A percentile compares a stretch with the other conserved stretches of the same genome.
Conservation (phyloP, 164 flowering plant species). For the Nymphaea thermarum region DNA sequence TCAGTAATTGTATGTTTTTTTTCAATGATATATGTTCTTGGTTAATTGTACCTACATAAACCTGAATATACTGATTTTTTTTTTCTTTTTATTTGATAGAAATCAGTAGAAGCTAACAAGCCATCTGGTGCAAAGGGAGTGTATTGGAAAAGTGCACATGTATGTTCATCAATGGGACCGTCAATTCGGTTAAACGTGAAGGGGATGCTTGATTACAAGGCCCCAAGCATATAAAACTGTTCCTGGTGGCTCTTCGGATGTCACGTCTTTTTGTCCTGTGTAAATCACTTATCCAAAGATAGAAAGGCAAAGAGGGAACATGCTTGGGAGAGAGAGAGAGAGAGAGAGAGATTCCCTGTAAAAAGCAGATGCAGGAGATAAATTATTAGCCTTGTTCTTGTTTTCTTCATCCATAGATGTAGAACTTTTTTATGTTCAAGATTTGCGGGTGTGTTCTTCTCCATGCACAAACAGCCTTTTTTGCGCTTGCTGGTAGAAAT, state of each 20-base stretch:
- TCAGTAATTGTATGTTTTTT: constrained; percentile 56
- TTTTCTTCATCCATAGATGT: neutral
- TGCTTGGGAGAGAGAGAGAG: neutral
- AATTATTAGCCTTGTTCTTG: neutral
- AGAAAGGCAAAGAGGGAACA: neutral
- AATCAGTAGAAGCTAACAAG: constrained; percentile 81
- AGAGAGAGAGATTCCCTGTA: neutral
- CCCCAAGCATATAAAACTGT: constrained; percentile 6
- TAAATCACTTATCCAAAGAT: neutral
- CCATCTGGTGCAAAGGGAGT: constrained; percentile 91
- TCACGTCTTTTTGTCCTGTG: neutral
- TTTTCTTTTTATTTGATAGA: constrained; percentile 27
- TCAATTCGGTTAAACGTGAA: constrained; percentile 61
- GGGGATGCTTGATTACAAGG: constrained; percentile 88
- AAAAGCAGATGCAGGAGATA: neutral
- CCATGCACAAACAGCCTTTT: too few species aligned
- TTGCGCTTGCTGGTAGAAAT: too few species aligned
- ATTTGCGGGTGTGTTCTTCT: too few species aligned
- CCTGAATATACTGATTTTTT: neutral
- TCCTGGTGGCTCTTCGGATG: neutral
- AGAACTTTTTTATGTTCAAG: neutral
- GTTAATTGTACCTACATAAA: neutral
- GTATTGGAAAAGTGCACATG: constrained; percentile 86
- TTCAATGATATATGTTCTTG: neutral
- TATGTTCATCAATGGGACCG: constrained; percentile 97